These are phyloP conservation scores for Glebionis coronaria DNA, from an alignment of 129 eudicot genomes.

Conservation along the genomic window DNA sequence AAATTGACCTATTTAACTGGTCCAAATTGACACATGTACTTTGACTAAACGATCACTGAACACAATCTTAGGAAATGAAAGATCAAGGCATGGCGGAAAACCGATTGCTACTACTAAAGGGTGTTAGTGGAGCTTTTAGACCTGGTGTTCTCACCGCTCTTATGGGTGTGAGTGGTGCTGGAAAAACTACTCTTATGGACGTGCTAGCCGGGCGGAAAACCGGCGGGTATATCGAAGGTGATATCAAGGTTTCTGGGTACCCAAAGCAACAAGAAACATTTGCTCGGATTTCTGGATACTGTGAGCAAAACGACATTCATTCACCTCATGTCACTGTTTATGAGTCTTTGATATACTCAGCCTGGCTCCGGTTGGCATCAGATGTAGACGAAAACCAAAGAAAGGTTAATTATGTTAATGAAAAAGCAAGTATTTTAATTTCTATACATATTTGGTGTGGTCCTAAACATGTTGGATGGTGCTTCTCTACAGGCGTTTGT, in stretches of 20 bases:
- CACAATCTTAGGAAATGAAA: conserved; percentile 68
- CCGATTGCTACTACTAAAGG: conserved; percentile 59
- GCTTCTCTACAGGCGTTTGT: conserved; percentile 56
- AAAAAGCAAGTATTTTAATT: background rate
- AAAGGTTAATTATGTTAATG: conserved; percentile 35
- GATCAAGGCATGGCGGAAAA: conserved; percentile 63
- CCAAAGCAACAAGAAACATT: conserved; percentile 84
- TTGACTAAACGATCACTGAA: conserved; percentile 1
- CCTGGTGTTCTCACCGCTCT: conserved; percentile 92
- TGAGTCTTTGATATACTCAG: conserved; percentile 76
- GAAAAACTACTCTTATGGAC: conserved; percentile 93
- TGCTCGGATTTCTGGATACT: conserved; percentile 82
- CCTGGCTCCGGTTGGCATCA: conserved; percentile 82
- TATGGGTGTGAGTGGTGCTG: conserved; percentile 97
- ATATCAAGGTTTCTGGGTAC: conserved; percentile 63
- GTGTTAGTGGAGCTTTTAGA: conserved; percentile 79
- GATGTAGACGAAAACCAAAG: conserved; percentile 56
- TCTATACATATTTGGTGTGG: too few species aligned
- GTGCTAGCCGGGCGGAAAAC: conserved; percentile 89
- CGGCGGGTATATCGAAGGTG: conserved; percentile 79
- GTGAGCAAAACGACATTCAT: conserved; percentile 86
- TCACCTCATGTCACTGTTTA: conserved; percentile 82
- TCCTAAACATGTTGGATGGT: background rate
- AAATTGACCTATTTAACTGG: too few species aligned
- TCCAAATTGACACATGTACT: too few species aligned